Evolutionary conservation across 2,329 filamentous ascomycete species (phyloP).

Genomic region (Penicillium sumatraense): DNA sequence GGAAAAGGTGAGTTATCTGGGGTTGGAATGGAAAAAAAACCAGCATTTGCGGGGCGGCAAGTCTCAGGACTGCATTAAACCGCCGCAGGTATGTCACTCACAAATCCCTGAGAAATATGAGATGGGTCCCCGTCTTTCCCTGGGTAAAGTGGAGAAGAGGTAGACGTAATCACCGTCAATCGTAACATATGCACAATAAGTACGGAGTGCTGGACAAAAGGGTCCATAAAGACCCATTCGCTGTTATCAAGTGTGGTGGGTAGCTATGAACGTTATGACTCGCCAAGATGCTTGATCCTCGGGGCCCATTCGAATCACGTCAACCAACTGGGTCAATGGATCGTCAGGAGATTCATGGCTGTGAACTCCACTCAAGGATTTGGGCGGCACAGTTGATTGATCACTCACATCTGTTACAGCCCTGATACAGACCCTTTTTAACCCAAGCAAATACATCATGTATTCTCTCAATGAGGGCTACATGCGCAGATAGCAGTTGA

Average conservation of each 20-base stretch:
- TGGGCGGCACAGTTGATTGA: not conserved
- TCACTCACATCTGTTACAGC: not conserved
- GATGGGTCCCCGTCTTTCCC: not conserved
- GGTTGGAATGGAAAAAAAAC: not conserved
- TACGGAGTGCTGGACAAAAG: too few species aligned
- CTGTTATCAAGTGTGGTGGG: not conserved
- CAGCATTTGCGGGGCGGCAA: not conserved
- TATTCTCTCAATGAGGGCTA: too few species aligned
- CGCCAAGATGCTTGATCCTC: not conserved
- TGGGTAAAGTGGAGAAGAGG: not conserved
- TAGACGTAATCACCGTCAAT: not conserved
- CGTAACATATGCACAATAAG: too few species aligned
- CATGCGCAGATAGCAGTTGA: too few species aligned
- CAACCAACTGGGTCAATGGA: conserved; percentile 1
- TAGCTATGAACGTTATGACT: conserved; percentile 1
- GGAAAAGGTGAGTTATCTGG: not conserved
- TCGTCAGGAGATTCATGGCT: conserved; percentile 4
- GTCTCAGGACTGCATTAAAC: not conserved
- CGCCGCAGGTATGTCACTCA: not conserved
- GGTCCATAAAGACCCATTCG: not conserved
- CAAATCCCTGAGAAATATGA: not conserved
- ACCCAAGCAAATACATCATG: not conserved
- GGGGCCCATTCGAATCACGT: not conserved
- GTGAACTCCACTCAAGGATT: not conserved
- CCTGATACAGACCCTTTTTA: not conserved